phyloP scores from a whole-genome alignment of 176 grass and related monocot species.

The Cymbopogon citratus region DNA sequence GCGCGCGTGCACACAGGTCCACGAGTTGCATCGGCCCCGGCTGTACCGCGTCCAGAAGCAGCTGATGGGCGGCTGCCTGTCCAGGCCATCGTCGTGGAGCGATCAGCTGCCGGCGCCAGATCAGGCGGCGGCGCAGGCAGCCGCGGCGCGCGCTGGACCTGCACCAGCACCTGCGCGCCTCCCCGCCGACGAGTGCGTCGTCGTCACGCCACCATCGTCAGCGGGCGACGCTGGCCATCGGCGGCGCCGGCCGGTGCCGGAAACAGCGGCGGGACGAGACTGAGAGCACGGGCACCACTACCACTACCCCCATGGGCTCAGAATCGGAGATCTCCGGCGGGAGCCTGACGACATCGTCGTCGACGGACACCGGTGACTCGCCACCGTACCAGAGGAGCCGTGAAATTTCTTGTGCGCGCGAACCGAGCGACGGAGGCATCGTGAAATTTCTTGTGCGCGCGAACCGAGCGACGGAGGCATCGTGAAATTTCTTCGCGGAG shows the following conservation, averaged over 20 bases:
- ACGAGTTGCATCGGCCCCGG: conserved; percentile 57
- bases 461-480: too few relatives aligned
- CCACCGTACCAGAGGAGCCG: not conserved
- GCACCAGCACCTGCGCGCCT: not conserved
- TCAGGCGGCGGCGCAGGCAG: conserved; percentile 22
- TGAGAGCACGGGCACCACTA: not conserved
- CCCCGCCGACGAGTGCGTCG: conserved; percentile 27
- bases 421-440: too few relatives aligned
- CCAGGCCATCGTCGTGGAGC: not conserved
- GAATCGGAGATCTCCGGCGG: conserved; percentile 29
- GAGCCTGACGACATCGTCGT: conserved; percentile 30
- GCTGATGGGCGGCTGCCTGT: conserved; percentile 46
- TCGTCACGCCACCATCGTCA: not conserved
- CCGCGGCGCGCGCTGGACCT: conserved; percentile 30
- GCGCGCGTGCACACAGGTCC: too few relatives aligned
- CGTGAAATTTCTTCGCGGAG: too few relatives aligned
- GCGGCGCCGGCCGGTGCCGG: not conserved
- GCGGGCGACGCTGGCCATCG: conserved; percentile 52
- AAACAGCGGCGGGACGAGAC: conserved; percentile 9
- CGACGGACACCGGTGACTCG: not conserved
- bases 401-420: too few relatives aligned
- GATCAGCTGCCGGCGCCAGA: conserved; percentile 30
- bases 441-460: too few relatives aligned
- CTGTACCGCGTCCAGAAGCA: conserved; percentile 66
- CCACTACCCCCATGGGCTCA: not conserved